Percentiles rank a stretch among this genome's conserved stretches.
Conservation (phyloP, 768 basidiomycete genomes). For the Rubroboletus pulcherrimus region DNA sequence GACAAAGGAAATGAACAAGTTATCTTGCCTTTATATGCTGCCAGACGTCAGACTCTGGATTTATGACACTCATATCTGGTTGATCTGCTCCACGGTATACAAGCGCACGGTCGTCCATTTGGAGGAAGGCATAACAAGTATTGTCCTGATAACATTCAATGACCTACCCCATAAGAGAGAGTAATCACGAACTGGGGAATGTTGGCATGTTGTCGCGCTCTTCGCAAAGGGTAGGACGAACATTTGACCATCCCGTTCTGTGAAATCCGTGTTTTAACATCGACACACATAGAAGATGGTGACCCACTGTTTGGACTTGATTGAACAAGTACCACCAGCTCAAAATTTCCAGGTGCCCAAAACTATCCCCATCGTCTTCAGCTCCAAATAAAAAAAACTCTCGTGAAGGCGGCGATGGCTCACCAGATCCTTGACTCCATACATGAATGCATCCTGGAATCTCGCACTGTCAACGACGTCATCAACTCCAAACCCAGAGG, state of each 20-base stretch:
- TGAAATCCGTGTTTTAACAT: slow-evolving; percentile 1
- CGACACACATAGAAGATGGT: not conserved
- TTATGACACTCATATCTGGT: slow-evolving; percentile 97
- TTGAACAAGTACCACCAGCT: slow-evolving; percentile 72
- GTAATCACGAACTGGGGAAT: slow-evolving; percentile 67
- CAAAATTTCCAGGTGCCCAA: slow-evolving; percentile 92
- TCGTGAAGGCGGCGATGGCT: slow-evolving; percentile 19
- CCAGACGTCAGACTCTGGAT: slow-evolving; percentile 97
- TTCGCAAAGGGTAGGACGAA: slow-evolving; percentile 91
- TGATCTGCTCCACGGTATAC: slow-evolving; percentile 96
- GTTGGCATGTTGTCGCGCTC: slow-evolving; percentile 88
- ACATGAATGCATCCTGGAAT: slow-evolving; percentile 85
- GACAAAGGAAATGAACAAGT: not conserved
- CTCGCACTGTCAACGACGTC: slow-evolving; percentile 52
- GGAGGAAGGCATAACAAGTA: slow-evolving; percentile 91
- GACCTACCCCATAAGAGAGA: not conserved
- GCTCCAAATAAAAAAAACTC: not conserved
- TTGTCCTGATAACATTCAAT: slow-evolving; percentile 65
- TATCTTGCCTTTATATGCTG: slow-evolving; percentile 81
- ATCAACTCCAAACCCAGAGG: slow-evolving; percentile 70
- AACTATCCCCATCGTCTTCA: slow-evolving; percentile 49
- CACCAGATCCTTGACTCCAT: slow-evolving; percentile 72
- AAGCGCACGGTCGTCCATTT: slow-evolving; percentile 90
- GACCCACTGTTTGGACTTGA: slow-evolving; percentile 48
- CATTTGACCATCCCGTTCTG: slow-evolving; percentile 66